Conservation (phyloP, 352 stramenopile genomes). For the Aphanomyces cochlioides region DNA sequence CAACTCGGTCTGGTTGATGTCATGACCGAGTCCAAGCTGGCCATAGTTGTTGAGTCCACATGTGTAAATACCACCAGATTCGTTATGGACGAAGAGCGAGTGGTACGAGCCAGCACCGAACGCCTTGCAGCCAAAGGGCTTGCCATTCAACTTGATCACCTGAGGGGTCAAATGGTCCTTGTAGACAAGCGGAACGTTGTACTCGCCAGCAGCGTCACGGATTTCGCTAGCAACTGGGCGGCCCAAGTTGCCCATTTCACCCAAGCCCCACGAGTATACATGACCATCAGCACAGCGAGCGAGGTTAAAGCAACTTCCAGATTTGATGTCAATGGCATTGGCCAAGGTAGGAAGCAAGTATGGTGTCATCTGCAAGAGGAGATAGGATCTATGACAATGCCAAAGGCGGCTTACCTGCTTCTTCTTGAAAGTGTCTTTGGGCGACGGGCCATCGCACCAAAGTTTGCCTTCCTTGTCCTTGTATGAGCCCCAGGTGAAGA, state of each 20-base stretch:
- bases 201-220: conserved; percentile 61
- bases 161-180: conserved; percentile 74
- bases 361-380: conserved; percentile 36
- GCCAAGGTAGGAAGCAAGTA: conserved; percentile 56
- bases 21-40: conserved; percentile 92
- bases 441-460: conserved; percentile 77
- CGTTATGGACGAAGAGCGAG: conserved; percentile 59
- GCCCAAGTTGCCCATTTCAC: conserved; percentile 84
- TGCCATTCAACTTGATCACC: conserved; percentile 54
- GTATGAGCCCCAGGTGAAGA: conserved; percentile 95
- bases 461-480: conserved; percentile 96
- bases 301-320: conserved; percentile 81
- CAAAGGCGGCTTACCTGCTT: conserved; percentile 42
- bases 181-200: conserved; percentile 73
- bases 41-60: conserved; percentile 96
- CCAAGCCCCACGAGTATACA: conserved; percentile 90
- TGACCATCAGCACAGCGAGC: conserved; percentile 80
- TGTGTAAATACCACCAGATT: conserved; percentile 84
- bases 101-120: conserved; percentile 89
- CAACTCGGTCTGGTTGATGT: conserved; percentile 57
- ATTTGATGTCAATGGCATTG: conserved; percentile 76
- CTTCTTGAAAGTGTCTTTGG: conserved; percentile 73
- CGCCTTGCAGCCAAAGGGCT: conserved; percentile 56
- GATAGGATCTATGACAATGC: conserved; percentile 3
- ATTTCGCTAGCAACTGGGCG: conserved; percentile 59